Evolutionary conservation across 2,329 filamentous ascomycete genomes (phyloP).

Genomic region (Phyllosticta capitalensis): DNA sequence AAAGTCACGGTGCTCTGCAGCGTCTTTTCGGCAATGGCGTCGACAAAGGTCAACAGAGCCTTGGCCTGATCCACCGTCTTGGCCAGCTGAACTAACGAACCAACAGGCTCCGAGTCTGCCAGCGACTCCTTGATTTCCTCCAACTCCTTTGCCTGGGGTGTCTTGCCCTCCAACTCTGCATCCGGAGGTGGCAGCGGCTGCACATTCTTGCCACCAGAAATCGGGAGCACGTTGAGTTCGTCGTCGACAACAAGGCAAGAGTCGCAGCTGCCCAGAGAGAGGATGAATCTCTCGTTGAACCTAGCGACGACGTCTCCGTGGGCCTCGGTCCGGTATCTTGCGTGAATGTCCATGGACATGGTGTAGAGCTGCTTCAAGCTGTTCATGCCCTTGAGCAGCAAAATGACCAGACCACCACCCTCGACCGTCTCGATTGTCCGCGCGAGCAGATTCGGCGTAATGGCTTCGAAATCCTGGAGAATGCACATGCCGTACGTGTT

Average conservation of each 20-base stretch:
- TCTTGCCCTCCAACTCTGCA: conserved; percentile 61
- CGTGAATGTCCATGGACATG: conserved; percentile 95
- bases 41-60: conserved; percentile 90
- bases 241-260: conserved; percentile 94
- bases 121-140: conserved; percentile 80
- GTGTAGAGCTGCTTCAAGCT: conserved; percentile 97
- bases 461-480: conserved; percentile 92
- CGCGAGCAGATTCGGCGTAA: conserved; percentile 93
- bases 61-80: conserved; percentile 94
- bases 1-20: conserved; percentile 85
- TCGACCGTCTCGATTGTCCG: conserved; percentile 96
- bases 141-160: conserved; percentile 63
- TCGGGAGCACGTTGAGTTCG: conserved; percentile 92
- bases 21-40: conserved; percentile 93
- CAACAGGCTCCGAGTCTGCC: conserved; percentile 76
- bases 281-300: conserved; percentile 95
- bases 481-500: conserved; percentile 99
- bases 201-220: conserved; percentile 89
- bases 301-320: conserved; percentile 89
- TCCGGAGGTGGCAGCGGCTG: conserved; percentile 70
- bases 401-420: conserved; percentile 81
- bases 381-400: conserved; percentile 91
- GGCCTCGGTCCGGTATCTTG: conserved; percentile 90
- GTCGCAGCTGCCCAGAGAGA: conserved; percentile 91
- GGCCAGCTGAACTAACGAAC: conserved; percentile 72